These are phyloP conservation scores for Angomonas ambiguus DNA, from an alignment of 208 protist genomes.

Conservation along the genomic window DNA sequence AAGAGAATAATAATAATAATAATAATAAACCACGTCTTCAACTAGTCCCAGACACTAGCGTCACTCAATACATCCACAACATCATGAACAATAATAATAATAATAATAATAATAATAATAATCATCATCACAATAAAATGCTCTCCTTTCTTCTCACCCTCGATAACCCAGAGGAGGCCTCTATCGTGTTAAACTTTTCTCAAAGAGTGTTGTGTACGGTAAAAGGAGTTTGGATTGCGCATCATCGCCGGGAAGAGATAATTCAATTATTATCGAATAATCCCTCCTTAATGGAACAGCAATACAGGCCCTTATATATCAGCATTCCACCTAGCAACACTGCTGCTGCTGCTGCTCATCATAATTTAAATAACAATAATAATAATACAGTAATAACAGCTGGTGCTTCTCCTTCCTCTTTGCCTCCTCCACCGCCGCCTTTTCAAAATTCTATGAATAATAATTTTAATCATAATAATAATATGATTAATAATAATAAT, in stretches of 20 bases:
- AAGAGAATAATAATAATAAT: no score
- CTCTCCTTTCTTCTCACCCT: slow-evolving; percentile 8
- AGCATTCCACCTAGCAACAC: no score
- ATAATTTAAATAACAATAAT: slow-evolving; percentile 7
- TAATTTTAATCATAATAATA: slow-evolving; percentile 8
- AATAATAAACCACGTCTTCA: no score
- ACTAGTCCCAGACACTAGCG: no score
- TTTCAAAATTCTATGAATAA: neutral
- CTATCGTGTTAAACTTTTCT: slow-evolving; percentile 27
- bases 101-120: slow-evolving; percentile 7
- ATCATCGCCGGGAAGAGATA: neutral
- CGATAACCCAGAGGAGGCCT: slow-evolving; percentile 15
- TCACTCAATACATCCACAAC: neutral
- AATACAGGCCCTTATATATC: neutral
- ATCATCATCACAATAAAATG: neutral
- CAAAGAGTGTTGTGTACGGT: slow-evolving; percentile 25
- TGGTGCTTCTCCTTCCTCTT: no score
- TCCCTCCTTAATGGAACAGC: neutral
- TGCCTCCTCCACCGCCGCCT: no score
- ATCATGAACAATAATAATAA: neutral
- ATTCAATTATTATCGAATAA: neutral
- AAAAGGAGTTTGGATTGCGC: slow-evolving; percentile 21
- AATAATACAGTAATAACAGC: slow-evolving; percentile 10
- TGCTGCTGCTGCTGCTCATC: neutral
- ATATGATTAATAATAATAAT: neutral